phyloP scores from a whole-genome alignment of 768 basidiomycete species.

The Cystofilobasidium macerans region DNA sequence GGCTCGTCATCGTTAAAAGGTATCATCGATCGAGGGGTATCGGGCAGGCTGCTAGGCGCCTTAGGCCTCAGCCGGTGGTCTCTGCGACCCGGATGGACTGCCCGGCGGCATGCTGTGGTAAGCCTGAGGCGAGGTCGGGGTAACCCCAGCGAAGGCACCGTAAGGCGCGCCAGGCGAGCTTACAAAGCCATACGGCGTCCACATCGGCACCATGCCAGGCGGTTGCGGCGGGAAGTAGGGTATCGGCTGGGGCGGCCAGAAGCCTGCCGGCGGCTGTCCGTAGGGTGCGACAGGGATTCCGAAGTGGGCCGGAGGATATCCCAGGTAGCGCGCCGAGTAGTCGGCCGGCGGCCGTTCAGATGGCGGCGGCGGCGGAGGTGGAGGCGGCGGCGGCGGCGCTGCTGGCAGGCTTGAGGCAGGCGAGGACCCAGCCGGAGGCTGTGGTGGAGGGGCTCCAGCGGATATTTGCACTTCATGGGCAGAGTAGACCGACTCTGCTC shows the following conservation, averaged over 20 bases:
- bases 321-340: not conserved
- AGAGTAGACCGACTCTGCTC: not conserved
- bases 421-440: not conserved
- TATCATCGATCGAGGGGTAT: too few species aligned
- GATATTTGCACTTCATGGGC: not conserved
- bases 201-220: not conserved
- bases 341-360: not conserved
- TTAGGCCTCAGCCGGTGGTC: too few species aligned
- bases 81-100: too few species aligned
- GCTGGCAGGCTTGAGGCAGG: not conserved
- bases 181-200: not conserved
- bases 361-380: not conserved
- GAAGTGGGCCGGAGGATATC: not conserved
- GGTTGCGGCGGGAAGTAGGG: not conserved
- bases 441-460: not conserved
- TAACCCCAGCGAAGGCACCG: too few species aligned
- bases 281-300: not conserved
- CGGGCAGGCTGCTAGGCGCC: too few species aligned
- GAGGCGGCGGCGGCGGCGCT: not conserved
- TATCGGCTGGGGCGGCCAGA: not conserved
- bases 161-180: not conserved
- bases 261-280: not conserved
- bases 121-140: too few species aligned
- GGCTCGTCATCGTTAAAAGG: too few species aligned
- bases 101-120: too few species aligned